Base-by-base conservation (phyloP, 2,329 filamentous ascomycete species). In the Aspergillus tamarii region DNA sequence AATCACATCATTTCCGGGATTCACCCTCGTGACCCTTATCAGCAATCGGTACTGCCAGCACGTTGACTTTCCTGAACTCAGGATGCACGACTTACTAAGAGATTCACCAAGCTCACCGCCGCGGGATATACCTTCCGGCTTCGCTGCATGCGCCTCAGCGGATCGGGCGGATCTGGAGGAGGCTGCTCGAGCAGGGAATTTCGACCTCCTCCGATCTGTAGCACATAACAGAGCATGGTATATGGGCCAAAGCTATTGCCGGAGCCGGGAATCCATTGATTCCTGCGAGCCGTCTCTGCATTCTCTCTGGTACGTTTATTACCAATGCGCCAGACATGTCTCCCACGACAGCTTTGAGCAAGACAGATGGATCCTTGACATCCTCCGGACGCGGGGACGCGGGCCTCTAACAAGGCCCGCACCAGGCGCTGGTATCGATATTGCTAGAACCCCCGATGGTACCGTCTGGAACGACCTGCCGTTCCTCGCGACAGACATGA, bases 401-500 rank as follows among this genome's bases (percentile, higher is more conserved):
- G 59, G 59, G 28, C 59, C 59, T 19, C 43, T 61, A 46, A 63
- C 57, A 19, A 61, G 71, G 41, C 66, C 63, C 7, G 63, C 45
- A n/a, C 55, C n/a, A 2, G 46, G 39, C 19, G 53, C 59, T 45
- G 68, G 70, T 0, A 57, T 73, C 52, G 68, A 72, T 57, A 71
- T 72, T 21, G 71, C 69, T 21, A 52, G 70, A 66, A 72, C 70
- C 2, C 46, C 52, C 12, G 68, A 69, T 10, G 71, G 71, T 1
- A 64, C 69, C 5, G 50, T 73, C 2, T 72, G 68, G 70, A 72
- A 69, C 30, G 70, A 71, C n/a, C 63, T 72, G 2, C 69, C 69
- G 3, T 70, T 72, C 32, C 60, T 73, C 19, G 68, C 28, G 6
- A 52, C 50, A 1, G 70, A 72, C 46, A 73, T 73, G 69, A 67